These are phyloP conservation scores for Trichosanthes cucumerina DNA, from an alignment of 306 rosid genomes.

Conservation along the genomic window DNA sequence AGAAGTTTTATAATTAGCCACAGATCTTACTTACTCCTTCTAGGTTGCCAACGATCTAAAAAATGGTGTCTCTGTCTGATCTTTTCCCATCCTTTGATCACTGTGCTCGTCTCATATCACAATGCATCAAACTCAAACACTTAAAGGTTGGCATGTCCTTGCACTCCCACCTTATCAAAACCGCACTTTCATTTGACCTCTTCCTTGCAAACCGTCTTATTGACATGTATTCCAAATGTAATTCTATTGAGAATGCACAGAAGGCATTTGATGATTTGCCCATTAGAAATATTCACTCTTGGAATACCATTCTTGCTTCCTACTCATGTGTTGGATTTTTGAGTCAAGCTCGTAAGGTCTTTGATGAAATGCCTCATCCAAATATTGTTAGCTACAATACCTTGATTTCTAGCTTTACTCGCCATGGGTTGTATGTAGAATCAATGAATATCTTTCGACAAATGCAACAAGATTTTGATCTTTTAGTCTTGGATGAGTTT, in stretches of 20 bases:
- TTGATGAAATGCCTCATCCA: constrained; percentile 35
- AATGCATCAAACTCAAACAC: constrained; percentile 24
- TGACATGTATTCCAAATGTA: constrained; percentile 42
- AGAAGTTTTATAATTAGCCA: neutral
- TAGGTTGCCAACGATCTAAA: neutral
- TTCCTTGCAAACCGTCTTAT: constrained; percentile 39
- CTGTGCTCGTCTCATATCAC: constrained; percentile 23
- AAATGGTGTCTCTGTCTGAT: neutral
- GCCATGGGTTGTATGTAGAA: constrained; percentile 25
- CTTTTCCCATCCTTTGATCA: constrained; percentile 15
- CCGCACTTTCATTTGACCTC: constrained; percentile 30
- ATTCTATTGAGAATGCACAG: constrained; percentile 22
- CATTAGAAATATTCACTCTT: constrained; percentile 34
- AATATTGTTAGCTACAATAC: constrained; percentile 47
- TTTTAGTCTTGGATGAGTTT: constrained; percentile 32
- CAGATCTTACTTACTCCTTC: neutral
- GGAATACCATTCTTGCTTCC: constrained; percentile 37
- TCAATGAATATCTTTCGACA: constrained; percentile 19
- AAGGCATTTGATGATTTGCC: constrained; percentile 41
- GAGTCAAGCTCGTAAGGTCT: constrained; percentile 22
- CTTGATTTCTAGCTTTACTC: constrained; percentile 30
- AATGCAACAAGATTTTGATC: constrained; percentile 23
- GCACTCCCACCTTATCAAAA: constrained; percentile 43
- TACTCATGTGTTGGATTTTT: constrained; percentile 26
- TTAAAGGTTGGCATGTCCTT: constrained; percentile 30